A percentile compares a stretch with the other conserved stretches of the same genome.
Evolutionary conservation across 2,329 filamentous ascomycete genomes (phyloP).

Genomic region (Alternaria longipes): DNA sequence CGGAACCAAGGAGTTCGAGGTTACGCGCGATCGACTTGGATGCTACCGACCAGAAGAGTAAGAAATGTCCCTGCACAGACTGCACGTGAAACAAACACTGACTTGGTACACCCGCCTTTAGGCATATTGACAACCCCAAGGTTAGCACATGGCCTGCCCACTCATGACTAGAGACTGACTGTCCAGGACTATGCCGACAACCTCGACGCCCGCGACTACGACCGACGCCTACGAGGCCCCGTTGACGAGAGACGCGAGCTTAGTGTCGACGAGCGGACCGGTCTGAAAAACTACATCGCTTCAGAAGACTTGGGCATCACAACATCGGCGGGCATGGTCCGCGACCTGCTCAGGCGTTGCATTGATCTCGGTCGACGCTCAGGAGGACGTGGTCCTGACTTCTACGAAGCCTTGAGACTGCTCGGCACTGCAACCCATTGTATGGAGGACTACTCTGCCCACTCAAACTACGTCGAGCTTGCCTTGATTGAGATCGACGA

Average conservation of each 20-base stretch:
- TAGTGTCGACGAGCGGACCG: slow-evolving; percentile 71
- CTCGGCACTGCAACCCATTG: slow-evolving; percentile 91
- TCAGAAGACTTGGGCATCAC: slow-evolving; percentile 81
- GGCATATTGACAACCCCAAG: slow-evolving; percentile 78
- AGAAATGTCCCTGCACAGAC: too few species aligned
- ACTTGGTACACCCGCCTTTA: too few species aligned
- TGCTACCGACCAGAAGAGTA: slow-evolving; percentile 74
- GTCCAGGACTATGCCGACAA: slow-evolving; percentile 82
- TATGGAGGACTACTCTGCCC: slow-evolving; percentile 87
- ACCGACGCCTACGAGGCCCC: slow-evolving; percentile 80
- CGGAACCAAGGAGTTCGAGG: slow-evolving; percentile 84
- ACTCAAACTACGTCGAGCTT: slow-evolving; percentile 92
- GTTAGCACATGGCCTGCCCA: slow-evolving; percentile 22
- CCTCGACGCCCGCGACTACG: slow-evolving; percentile 82
- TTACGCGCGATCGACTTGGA: slow-evolving; percentile 79
- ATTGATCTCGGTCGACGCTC: slow-evolving; percentile 85
- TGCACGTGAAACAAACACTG: too few species aligned
- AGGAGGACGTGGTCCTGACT: slow-evolving; percentile 75
- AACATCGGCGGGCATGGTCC: slow-evolving; percentile 81
- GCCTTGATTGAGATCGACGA: slow-evolving; percentile 88
- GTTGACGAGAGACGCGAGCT: slow-evolving; percentile 82
- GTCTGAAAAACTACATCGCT: slow-evolving; percentile 93
- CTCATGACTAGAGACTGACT: slow-evolving; percentile 10
- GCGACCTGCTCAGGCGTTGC: slow-evolving; percentile 74
- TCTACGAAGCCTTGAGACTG: slow-evolving; percentile 85